Evolutionary conservation across 139 green algal species (phyloP).

Genomic region (Deuterostichococcus epilithicus): DNA sequence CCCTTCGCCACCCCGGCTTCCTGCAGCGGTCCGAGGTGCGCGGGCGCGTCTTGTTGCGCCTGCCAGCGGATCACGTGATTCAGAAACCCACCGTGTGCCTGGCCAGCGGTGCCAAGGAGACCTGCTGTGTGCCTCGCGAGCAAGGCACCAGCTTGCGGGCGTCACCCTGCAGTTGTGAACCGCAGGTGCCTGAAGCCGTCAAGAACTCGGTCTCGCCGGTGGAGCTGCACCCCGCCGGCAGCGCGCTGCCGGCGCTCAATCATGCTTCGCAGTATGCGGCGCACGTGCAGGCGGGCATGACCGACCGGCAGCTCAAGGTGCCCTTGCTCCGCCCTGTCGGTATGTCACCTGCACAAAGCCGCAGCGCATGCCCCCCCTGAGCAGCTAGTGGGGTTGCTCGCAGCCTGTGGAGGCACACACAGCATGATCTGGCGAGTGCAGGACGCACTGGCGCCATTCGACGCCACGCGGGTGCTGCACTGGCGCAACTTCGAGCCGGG

Average conservation of each 20-base stretch:
- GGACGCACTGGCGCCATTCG: not conserved
- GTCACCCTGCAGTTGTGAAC: no score
- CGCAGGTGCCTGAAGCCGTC: not conserved
- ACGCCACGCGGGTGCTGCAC: not conserved
- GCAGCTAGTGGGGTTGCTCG: no score
- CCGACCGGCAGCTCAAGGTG: not conserved
- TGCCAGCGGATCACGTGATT: no score
- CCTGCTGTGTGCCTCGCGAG: no score
- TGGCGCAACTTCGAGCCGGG: not conserved
- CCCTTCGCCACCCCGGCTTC: not conserved
- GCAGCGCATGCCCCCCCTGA: no score
- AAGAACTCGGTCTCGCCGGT: not conserved
- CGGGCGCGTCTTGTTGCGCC: no score
- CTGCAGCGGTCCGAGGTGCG: not conserved
- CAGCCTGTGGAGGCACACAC: no score
- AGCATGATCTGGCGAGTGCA: not conserved
- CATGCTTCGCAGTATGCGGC: not conserved
- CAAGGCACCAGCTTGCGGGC: no score
- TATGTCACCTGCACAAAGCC: no score
- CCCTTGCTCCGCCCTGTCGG: no score
- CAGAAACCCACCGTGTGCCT: no score
- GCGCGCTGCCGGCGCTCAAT: not conserved
- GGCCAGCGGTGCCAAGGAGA: no score
- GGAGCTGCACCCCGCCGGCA: not conserved
- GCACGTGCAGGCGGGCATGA: not conserved